Evolutionary conservation across 306 rosid species (phyloP).

Genomic region (Quercus berberidifolia): DNA sequence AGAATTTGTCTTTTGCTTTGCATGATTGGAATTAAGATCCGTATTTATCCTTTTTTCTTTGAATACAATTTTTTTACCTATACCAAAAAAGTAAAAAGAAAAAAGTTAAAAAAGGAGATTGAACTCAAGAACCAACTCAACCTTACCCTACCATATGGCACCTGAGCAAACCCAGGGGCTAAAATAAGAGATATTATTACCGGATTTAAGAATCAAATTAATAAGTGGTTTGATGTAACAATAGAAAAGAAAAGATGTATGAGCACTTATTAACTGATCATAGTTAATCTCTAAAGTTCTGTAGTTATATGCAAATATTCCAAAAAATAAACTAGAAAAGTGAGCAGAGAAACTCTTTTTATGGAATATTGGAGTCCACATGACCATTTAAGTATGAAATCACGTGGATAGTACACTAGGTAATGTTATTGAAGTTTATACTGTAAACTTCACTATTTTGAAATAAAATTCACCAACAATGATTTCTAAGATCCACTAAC

Average conservation of each 20-base stretch:
- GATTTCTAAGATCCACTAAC: not conserved
- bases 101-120: too few relatives aligned
- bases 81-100: too few relatives aligned
- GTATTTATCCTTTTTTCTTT: too few relatives aligned
- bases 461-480: not conserved
- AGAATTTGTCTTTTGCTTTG: not conserved
- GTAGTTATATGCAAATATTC: not conserved
- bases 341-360: not conserved
- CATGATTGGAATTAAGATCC: not conserved
- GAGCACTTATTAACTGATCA: not conserved
- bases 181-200: not conserved
- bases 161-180: not conserved
- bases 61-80: too few relatives aligned
- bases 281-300: not conserved
- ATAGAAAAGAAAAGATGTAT: not conserved
- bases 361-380: not conserved
- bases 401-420: not conserved
- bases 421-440: not conserved
- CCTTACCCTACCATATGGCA: not conserved
- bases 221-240: not conserved
- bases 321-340: not conserved
- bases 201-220: not conserved
- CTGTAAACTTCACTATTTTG: not conserved
- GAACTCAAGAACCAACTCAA: not conserved
- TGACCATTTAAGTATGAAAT: not conserved